These are phyloP conservation scores for Pythium apleroticum DNA, from an alignment of 352 stramenopile genomes.

Conservation along the genomic window DNA sequence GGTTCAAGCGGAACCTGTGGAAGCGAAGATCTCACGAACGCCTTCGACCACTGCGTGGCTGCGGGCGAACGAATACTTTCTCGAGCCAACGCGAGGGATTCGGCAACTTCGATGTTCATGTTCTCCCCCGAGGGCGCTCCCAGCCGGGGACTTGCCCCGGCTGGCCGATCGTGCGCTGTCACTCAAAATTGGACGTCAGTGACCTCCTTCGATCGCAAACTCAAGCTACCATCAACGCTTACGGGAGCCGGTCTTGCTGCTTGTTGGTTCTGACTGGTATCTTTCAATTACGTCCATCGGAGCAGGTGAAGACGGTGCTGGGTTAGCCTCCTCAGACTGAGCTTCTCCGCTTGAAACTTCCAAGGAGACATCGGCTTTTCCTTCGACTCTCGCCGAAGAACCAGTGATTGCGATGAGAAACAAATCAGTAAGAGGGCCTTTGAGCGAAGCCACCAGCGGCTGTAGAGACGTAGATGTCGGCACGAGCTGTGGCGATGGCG, in stretches of 20 bases:
- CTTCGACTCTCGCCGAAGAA: not conserved
- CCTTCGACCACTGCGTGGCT: not conserved
- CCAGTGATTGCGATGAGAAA: slow-evolving; percentile 16
- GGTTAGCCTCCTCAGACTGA: not conserved
- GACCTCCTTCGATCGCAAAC: not conserved
- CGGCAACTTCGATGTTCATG: not conserved
- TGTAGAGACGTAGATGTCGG: not conserved
- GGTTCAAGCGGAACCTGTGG: not conserved
- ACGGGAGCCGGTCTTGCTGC: slow-evolving; percentile 1
- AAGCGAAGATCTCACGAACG: not conserved
- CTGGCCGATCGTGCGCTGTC: not conserved
- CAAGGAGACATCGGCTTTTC: not conserved
- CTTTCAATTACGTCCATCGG: not conserved
- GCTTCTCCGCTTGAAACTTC: not conserved
- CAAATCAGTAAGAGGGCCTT: slow-evolving; percentile 2
- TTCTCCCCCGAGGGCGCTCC: not conserved
- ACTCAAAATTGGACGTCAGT: not conserved
- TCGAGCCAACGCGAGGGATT: not conserved
- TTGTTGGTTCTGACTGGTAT: not conserved
- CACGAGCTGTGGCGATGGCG: not conserved
- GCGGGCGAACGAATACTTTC: not conserved
- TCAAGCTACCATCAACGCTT: not conserved
- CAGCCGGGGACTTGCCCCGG: not conserved
- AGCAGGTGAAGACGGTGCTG: not conserved
- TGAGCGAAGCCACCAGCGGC: not conserved